Conservation (phyloP, 2,329 filamentous ascomycete species). For the Dendryphion nanum region DNA sequence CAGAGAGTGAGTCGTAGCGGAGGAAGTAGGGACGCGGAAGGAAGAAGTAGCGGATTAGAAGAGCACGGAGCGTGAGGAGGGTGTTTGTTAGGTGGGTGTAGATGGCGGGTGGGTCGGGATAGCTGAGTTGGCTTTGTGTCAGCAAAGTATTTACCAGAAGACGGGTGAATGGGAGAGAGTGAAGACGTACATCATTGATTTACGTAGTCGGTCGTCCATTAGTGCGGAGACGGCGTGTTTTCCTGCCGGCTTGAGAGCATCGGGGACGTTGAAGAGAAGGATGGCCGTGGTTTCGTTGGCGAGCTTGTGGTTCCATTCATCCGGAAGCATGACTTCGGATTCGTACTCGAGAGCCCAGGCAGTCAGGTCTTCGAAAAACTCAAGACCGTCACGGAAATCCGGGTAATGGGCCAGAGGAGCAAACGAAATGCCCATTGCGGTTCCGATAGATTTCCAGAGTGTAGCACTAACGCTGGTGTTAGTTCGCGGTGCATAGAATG, state of each 20-base stretch:
- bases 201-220: slow-evolving; percentile 63
- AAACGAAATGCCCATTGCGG: slow-evolving; percentile 64
- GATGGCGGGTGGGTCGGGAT: slow-evolving; percentile 34
- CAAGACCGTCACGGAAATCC: slow-evolving; percentile 49
- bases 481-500: background rate
- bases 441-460: slow-evolving; percentile 70
- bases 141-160: background rate
- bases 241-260: slow-evolving; percentile 45
- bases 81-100: slow-evolving; percentile 44
- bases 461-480: slow-evolving; percentile 43
- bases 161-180: background rate
- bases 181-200: slow-evolving; percentile 54
- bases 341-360: slow-evolving; percentile 60
- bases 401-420: slow-evolving; percentile 42
- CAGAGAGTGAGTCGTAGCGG: slow-evolving; percentile 35
- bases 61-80: slow-evolving; percentile 53
- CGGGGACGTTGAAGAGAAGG: slow-evolving; percentile 57
- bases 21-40: slow-evolving; percentile 53
- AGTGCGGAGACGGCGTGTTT: slow-evolving; percentile 56
- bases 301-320: slow-evolving; percentile 35
- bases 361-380: slow-evolving; percentile 53
- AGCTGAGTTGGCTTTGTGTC: slow-evolving; percentile 1
- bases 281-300: slow-evolving; percentile 62
- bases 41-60: slow-evolving; percentile 57
- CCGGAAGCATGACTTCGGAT: slow-evolving; percentile 53